These are phyloP conservation scores for Incumbomyces delicatus DNA, from an alignment of 2,329 filamentous ascomycete species.

Conservation along the genomic window DNA sequence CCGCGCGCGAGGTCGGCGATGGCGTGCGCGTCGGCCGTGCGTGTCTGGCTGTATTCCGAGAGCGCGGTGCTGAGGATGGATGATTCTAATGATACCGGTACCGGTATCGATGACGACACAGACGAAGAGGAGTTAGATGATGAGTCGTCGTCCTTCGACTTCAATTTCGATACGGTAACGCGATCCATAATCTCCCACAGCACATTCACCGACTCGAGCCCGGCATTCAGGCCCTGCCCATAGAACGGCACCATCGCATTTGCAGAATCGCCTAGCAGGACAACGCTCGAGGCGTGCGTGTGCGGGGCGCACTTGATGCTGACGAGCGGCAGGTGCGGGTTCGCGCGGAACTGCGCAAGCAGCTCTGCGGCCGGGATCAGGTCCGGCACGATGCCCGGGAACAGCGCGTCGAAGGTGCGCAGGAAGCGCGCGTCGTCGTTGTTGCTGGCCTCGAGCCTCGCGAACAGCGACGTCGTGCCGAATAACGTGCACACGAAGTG, in stretches of 20 bases:
- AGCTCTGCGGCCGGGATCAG: slow-evolving; percentile 55
- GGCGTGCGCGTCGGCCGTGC: slow-evolving; percentile 69
- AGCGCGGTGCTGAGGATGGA: slow-evolving; percentile 39
- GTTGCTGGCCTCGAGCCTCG: slow-evolving; percentile 48
- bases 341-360: slow-evolving; percentile 62
- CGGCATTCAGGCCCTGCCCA: slow-evolving; percentile 95
- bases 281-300: slow-evolving; percentile 64
- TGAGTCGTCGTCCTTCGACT: too few species aligned
- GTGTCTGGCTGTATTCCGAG: slow-evolving; percentile 61
- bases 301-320: slow-evolving; percentile 88
- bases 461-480: slow-evolving; percentile 62
- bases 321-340: slow-evolving; percentile 86
- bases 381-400: slow-evolving; percentile 63
- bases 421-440: slow-evolving; percentile 51
- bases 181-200: slow-evolving; percentile 71
- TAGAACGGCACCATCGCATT: slow-evolving; percentile 99
- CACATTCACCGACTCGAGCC: slow-evolving; percentile 84
- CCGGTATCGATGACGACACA: too few species aligned
- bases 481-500: slow-evolving; percentile 95
- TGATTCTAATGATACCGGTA: slow-evolving; percentile 23
- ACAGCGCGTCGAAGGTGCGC: slow-evolving; percentile 74
- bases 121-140: too few species aligned
- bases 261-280: slow-evolving; percentile 86
- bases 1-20: slow-evolving; percentile 87
- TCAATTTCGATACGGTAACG: too few species aligned